Evolutionary conservation across 176 grass and related monocot genomes (phyloP), one percentile per base, ranked within the genome.

Genomic region (Triticum urartu): DNA sequence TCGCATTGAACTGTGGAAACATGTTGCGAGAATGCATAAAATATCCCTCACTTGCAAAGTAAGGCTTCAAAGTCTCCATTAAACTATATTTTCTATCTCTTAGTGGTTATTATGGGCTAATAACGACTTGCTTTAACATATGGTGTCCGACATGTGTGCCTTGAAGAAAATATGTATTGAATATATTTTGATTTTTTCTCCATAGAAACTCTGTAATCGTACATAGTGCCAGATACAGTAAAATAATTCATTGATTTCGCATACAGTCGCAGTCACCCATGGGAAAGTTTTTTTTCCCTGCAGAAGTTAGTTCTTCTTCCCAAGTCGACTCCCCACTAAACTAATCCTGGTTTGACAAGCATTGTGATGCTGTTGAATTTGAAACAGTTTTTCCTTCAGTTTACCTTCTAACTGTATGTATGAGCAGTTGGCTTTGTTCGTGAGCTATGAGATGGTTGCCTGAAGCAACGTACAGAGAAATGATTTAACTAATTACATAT

Each of bases 1-100:
- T 99, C 93, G 94, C 97, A 30, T 94, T 99, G 90, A 99, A 91
- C 83, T 99, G 97, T 86, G 97, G 97, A 76, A 99, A 93, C 84
- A 99, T 99, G 92, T 85, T 99, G 75, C 87, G 97, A 89, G 97
- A 99, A 84, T 99, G 97, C 81, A 96, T 96, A 77, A 99, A 99
- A 68, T 95, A 96, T 89, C 92, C 91, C 83, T 86, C 90, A 69
- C 97, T 99, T 91, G 92, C 97, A 80, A 99, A 94, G 97, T 99
- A 99, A 99, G 90, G 32, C 79, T 73, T 71, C 45, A 38, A 50
- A 79, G 20, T 65, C 21, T 91, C 83, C 20, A 10, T 86, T 64
- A 22, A 81, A 30, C n/a, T 68, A 47, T 20, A 38, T 42, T 40
- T 80, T 28, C 18, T 40, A 30, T 68, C 34, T 83, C 25, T 68